These are phyloP conservation scores for Cladosporium oxysporum DNA, from an alignment of 2,329 filamentous ascomycete species.

Conservation along the genomic window DNA sequence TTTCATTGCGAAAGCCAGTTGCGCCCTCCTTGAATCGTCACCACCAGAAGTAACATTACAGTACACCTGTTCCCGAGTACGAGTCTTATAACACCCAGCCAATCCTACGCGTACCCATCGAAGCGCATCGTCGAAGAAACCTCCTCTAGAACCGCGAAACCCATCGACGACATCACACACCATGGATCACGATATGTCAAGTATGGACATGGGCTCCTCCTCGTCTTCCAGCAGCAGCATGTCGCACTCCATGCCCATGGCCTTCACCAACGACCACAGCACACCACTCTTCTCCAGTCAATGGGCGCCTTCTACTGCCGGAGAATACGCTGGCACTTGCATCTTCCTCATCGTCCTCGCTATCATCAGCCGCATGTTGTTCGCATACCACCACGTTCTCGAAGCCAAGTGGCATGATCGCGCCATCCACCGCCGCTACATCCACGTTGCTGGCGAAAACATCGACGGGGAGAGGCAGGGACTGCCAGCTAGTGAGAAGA, in stretches of 20 bases:
- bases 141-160: background rate
- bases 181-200: constrained; percentile 18
- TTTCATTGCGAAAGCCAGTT: background rate
- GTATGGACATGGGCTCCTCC: constrained; percentile 17
- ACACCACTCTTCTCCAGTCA: constrained; percentile 66
- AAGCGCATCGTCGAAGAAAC: background rate
- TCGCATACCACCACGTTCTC: constrained; percentile 66
- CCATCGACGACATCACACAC: background rate
- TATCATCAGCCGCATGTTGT: constrained; percentile 66
- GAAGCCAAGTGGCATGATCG: constrained; percentile 69
- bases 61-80: background rate
- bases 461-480: constrained; percentile 49
- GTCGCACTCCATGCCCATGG: constrained; percentile 52
- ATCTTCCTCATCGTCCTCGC: constrained; percentile 84
- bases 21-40: background rate
- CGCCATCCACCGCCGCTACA: constrained; percentile 74
- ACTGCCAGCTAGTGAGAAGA: constrained; percentile 44
- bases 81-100: background rate
- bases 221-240: constrained; percentile 20
- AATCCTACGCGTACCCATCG: background rate
- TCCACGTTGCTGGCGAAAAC: constrained; percentile 66
- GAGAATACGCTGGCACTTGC: constrained; percentile 83
- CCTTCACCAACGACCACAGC: constrained; percentile 64
- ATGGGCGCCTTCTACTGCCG: constrained; percentile 73
- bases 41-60: background rate